Base-by-base conservation (phyloP, 805 yeast species). In the Candida glaebosa region DNA sequence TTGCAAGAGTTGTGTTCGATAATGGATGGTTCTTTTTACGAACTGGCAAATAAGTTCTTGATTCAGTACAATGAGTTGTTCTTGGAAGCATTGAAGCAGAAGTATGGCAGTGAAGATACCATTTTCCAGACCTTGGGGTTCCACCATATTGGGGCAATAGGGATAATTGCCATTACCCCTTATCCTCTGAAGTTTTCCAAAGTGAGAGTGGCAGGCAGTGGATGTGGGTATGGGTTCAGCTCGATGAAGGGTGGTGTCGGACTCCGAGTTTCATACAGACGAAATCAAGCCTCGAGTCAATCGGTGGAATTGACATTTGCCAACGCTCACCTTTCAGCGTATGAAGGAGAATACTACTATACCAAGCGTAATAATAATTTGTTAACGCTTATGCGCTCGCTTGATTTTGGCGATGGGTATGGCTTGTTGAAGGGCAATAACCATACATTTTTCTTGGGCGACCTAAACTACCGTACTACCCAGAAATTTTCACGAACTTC, bases 371-470 rank as follows among this genome's bases (percentile, higher is more conserved):
- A 84, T 50, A 46, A 53, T 3, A 81, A 85, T 53, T 67, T 78
- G 26, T 49, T 61, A 25, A 60, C 64, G 2, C 60, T 87, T 2
- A 68, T 80, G 52, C 66, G 76, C 24, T 71, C 77, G 3, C 54
- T 85, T 36, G 78, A 73, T 41, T 81, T 84, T 53, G 75, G 72
- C 9, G 83, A 81, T 49, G 81, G 79, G 3, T 70, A 59, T 51
- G 74, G 79, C 18, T 60, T 76, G 18, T 56, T 81, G 34, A 75
- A 75, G 45, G 79, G 81, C 0, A 49, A 61, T 1, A 52, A 73
- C 8, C 95, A 85, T 55, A 61, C 82, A 4, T 83, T 89, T 53
- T 58, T 89, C 39, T 63, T 87, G 71, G 98, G 98, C 0, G 98
- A 90, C 60, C 66, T 90, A 51, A 90, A 90, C 57, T 90, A 85